Base-by-base conservation (phyloP, 805 yeast genomes). In the Isabelozyma heimii region DNA sequence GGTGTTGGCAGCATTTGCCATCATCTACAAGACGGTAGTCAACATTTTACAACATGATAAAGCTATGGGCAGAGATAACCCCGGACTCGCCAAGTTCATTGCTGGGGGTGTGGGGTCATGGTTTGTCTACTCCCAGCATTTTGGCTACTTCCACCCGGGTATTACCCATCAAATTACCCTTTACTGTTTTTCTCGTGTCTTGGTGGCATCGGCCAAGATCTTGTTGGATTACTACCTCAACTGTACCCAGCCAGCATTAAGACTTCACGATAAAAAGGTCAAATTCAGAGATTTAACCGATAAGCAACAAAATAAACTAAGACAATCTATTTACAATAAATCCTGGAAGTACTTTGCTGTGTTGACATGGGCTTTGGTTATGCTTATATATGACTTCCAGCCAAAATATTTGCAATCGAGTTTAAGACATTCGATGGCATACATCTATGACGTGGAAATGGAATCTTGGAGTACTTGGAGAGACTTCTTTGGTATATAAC, bases 111-210 rank as follows among this genome's bases (percentile, higher is more conserved):
- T 73, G 46, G 75, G 75, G 3, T 63, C 73, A 8, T 74, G 76
- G 76, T 58, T 70, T 12, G 77, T 73, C 16, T 73, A 73, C 57
- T 67, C 73, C 35, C 77, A 73, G 54, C 70, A 70, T 54, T 76
- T 80, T 52, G 62, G 63, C 52, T 69, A 62, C 40, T 73, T 73
- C 59, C 72, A 72, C 53, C 70, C 75, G 15, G 77, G 72, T 4
- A 83, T 86, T 27, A 75, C 87, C n/a, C 85, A 82, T 52, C 91
- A 87, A 64, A 80, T 87, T 54, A 87, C 91, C 1, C 73, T 87
- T 45, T 87, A 87, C 58, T 85, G 89, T 52, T 78, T 84, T 48
- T 82, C 89, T 3, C 72, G 95, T 40, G 89, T 85, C 4, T 60
- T 81, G 44, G 60, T 88, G 40, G 92, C 88, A 0, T 44, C 77